Percentiles rank a stretch among this genome's conserved stretches.
Evolutionary conservation across 2,329 filamentous ascomycete genomes (phyloP).

Genomic region (Didymella sp.): DNA sequence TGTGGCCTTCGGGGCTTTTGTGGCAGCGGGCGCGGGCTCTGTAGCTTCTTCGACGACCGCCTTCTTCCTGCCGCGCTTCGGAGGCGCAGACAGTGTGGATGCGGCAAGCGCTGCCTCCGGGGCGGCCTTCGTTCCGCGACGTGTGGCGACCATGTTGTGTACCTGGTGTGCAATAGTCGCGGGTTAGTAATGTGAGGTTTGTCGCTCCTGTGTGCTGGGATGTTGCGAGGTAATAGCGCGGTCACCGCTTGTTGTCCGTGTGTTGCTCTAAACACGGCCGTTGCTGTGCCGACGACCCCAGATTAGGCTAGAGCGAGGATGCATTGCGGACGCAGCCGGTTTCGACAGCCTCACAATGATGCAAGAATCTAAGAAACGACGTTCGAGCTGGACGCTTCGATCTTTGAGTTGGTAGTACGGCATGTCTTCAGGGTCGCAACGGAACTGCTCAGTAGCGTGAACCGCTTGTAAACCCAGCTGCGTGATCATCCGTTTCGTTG

Average conservation of each 20-base stretch:
- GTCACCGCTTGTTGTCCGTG: conserved; percentile 34
- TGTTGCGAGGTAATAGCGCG: conserved; percentile 20
- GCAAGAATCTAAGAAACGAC: background rate
- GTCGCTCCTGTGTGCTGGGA: conserved; percentile 19
- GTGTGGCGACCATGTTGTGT: conserved; percentile 43
- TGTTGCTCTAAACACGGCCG: conserved; percentile 21
- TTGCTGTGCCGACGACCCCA: conserved; percentile 26
- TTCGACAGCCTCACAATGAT: conserved; percentile 6
- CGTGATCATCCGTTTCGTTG: background rate
- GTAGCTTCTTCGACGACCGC: conserved; percentile 28
- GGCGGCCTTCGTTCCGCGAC: conserved; percentile 38
- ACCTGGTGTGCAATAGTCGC: conserved; percentile 22
- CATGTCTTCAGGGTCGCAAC: background rate
- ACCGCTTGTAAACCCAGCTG: background rate
- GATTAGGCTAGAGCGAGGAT: conserved; percentile 1
- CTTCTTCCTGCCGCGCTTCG: conserved; percentile 43
- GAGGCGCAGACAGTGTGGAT: conserved; percentile 41
- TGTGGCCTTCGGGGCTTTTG: conserved; percentile 32
- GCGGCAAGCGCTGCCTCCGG: conserved; percentile 32
- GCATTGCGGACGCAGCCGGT: conserved; percentile 1
- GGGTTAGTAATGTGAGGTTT: conserved; percentile 15
- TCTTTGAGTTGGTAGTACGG: background rate
- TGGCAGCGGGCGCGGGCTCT: conserved; percentile 25
- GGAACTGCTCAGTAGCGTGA: background rate
- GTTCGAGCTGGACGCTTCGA: background rate